A percentile compares a stretch with the other conserved stretches of the same genome.
Evolutionary conservation across 2,329 filamentous ascomycete genomes (phyloP).

Genomic region (Microdochium paspali): DNA sequence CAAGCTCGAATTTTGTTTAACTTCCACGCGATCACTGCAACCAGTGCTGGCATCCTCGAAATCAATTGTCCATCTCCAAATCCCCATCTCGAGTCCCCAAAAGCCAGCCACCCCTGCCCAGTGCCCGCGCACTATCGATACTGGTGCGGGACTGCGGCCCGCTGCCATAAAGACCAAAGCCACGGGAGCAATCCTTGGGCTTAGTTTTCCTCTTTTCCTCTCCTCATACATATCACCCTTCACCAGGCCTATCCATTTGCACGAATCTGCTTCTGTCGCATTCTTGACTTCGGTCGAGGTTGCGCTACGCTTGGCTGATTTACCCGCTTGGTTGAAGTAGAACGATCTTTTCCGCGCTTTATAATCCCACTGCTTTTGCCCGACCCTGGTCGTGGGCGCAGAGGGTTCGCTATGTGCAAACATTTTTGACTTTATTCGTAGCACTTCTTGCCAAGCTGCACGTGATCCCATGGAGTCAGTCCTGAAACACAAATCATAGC

Average conservation of each 20-base stretch:
- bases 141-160: neutral
- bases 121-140: neutral
- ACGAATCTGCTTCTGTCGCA: slow-evolving; percentile 22
- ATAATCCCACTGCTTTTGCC: slow-evolving; percentile 47
- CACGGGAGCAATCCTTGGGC: slow-evolving; percentile 1
- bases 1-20: no score
- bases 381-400: slow-evolving; percentile 31
- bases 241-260: slow-evolving; percentile 20
- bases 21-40: no score
- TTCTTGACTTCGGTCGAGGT: slow-evolving; percentile 9
- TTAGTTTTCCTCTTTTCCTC: slow-evolving; percentile 18
- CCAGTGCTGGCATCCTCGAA: no score
- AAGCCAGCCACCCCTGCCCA: neutral
- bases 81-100: no score
- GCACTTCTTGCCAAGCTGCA: no score
- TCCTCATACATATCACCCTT: slow-evolving; percentile 42
- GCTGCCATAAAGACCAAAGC: neutral
- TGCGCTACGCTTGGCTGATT: slow-evolving; percentile 26
- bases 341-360: slow-evolving; percentile 38
- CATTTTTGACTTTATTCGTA: no score
- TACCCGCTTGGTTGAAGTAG: slow-evolving; percentile 42
- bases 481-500: no score
- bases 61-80: no score
- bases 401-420: slow-evolving; percentile 56
- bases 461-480: no score